Evolutionary conservation across 1,284 basidiomycete genomes (phyloP).

Genomic region (Ceratobasidium sp.): DNA sequence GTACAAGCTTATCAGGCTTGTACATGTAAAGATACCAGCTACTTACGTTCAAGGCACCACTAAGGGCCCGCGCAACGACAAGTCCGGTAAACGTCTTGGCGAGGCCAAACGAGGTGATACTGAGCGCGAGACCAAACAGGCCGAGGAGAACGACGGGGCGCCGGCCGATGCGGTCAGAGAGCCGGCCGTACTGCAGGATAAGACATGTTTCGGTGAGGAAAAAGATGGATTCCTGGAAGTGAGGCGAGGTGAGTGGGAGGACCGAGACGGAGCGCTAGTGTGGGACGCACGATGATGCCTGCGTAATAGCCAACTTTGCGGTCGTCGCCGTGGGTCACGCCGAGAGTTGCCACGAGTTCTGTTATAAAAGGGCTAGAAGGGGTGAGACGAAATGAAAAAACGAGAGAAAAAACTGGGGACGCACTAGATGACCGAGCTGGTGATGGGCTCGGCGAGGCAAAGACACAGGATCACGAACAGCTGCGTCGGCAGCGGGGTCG

Average conservation of each 20-base stretch:
- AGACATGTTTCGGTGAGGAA: slow-evolving; percentile 71
- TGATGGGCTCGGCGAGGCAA: slow-evolving; percentile 71
- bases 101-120: slow-evolving; percentile 79
- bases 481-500: slow-evolving; percentile 68
- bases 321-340: slow-evolving; percentile 69
- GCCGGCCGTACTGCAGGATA: slow-evolving; percentile 74
- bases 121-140: slow-evolving; percentile 71
- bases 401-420: background rate
- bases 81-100: slow-evolving; percentile 74
- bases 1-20: background rate
- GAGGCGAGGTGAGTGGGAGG: slow-evolving; percentile 54
- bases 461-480: slow-evolving; percentile 62
- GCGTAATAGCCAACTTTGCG: slow-evolving; percentile 74
- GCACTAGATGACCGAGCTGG: slow-evolving; percentile 75
- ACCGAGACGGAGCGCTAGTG: slow-evolving; percentile 50
- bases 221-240: slow-evolving; percentile 75
- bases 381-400: background rate
- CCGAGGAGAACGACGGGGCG: slow-evolving; percentile 78
- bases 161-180: slow-evolving; percentile 77
- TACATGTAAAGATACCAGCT: background rate
- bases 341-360: slow-evolving; percentile 71
- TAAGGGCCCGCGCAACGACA: slow-evolving; percentile 64
- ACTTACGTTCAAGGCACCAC: slow-evolving; percentile 64
- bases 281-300: slow-evolving; percentile 65
- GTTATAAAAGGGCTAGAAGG: slow-evolving; percentile 32